Base-by-base conservation (phyloP, 2,329 filamentous ascomycete species). In the Aspergillus terreus region DNA sequence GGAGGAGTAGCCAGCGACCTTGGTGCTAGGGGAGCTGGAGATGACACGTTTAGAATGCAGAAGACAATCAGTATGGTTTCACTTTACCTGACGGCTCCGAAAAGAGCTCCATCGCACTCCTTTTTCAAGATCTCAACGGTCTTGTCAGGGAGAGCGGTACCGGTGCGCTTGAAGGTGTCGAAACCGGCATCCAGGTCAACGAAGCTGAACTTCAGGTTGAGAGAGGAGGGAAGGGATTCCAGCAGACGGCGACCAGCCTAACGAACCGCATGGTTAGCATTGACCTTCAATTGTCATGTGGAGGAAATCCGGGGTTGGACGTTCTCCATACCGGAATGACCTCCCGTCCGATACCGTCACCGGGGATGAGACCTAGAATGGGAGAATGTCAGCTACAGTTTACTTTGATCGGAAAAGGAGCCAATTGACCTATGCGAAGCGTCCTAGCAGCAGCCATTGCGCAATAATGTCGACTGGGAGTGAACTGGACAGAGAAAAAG, bases 341-440 rank as follows among this genome's bases (percentile, higher is more conserved):
- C 77, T 99, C 94, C 71, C 90, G 90, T 76, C 94, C 94, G 76
- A 99, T 99, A 75, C 94, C 94, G 77, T 99, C 94, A 69, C 94
- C 94, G 65, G 94, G 89, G 71, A 99, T 97, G 65, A 97, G 88
- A 72, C 92, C 92, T 95, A 60, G 45, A 58, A 21, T 52, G 46
- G 47, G 42, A 19, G 6, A 21, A 48, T 45, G 47, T 60, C 51
- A 60, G 56, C 60, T 38, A 56, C 19, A 27, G 33, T 43, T 6
- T 25, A 15, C 6, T 14, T 44, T 14, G 32, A 3, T 15, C n/a
- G 21, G 42, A 15, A 17, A 41, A 36, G 25, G 47, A 43, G 33
- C 42, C 50, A 65, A 69, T 75, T 71, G 70, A 86, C 85, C 85
- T 74, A 88, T 88, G 71, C 83, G 80, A 55, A 88, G 78, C 54